Percentiles rank a stretch among this genome's conserved stretches.
These are phyloP conservation scores for Phytophthora melonis DNA, from an alignment of 352 stramenopile genomes.

Conservation along the genomic window DNA sequence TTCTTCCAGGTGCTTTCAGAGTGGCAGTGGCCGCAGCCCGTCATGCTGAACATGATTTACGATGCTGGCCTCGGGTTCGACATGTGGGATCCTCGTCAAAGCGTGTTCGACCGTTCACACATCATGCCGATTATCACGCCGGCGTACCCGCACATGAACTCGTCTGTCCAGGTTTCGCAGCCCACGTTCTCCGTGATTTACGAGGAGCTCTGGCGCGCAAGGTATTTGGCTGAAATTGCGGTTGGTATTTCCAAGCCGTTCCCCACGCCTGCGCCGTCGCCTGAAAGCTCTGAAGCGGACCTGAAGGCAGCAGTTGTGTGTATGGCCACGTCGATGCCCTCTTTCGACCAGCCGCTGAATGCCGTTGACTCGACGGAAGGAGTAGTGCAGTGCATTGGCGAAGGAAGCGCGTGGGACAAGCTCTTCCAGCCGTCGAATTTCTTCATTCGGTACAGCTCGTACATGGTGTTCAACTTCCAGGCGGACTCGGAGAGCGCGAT, in stretches of 20 bases:
- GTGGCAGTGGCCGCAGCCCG: slow-evolving; percentile 83
- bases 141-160: slow-evolving; percentile 98
- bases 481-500: slow-evolving; percentile 68
- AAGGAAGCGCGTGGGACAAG: slow-evolving; percentile 64
- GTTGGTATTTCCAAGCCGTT: slow-evolving; percentile 60
- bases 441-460: slow-evolving; percentile 86
- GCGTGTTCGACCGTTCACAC: slow-evolving; percentile 91
- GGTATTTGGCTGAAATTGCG: slow-evolving; percentile 75
- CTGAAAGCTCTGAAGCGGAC: slow-evolving; percentile 40
- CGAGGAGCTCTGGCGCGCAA: slow-evolving; percentile 89
- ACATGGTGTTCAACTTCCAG: slow-evolving; percentile 78
- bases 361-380: slow-evolving; percentile 17
- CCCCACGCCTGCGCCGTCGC: slow-evolving; percentile 19
- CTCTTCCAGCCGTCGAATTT: slow-evolving; percentile 86
- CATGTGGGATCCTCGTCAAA: slow-evolving; percentile 90
- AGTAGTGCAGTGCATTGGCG: slow-evolving; percentile 7
- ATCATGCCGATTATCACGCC: slow-evolving; percentile 99
- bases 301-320: slow-evolving; percentile 50
- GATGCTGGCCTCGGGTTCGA: slow-evolving; percentile 83
- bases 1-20: slow-evolving; percentile 90
- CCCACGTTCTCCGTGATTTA: slow-evolving; percentile 94
- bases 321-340: slow-evolving; percentile 47
- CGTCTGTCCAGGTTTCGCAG: slow-evolving; percentile 95
- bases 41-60: slow-evolving; percentile 90
- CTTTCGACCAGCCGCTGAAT: slow-evolving; percentile 31